These are phyloP conservation scores for Coemansia sp. DNA, from an alignment of 192 early-diverging fungal genomes.

Conservation along the genomic window DNA sequence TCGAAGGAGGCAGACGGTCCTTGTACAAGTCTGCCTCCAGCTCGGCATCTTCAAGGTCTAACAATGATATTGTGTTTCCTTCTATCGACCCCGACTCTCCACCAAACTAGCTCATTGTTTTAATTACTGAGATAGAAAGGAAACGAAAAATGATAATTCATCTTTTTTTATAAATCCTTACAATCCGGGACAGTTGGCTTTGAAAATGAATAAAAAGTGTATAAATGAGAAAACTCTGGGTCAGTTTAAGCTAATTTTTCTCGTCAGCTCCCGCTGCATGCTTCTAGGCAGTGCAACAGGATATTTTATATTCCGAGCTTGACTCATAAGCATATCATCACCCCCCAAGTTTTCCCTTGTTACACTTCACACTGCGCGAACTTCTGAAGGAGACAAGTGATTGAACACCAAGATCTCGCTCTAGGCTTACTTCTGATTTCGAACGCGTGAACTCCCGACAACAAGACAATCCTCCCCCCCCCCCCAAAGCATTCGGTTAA, in stretches of 20 bases:
- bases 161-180: too few species aligned
- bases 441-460: too few species aligned
- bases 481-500: background rate
- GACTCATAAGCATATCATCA: slow-evolving; percentile 46
- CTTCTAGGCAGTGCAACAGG: background rate
- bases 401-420: too few species aligned
- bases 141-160: background rate
- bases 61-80: slow-evolving; percentile 31
- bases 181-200: too few species aligned
- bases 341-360: slow-evolving; percentile 2
- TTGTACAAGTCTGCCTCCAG: background rate
- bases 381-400: too few species aligned
- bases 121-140: background rate
- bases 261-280: slow-evolving; percentile 15
- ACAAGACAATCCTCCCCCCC: too few species aligned
- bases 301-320: slow-evolving; percentile 29
- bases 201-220: slow-evolving; percentile 7
- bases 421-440: too few species aligned
- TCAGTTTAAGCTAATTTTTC: slow-evolving; percentile 25
- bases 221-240: slow-evolving; percentile 3
- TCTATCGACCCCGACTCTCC: slow-evolving; percentile 24
- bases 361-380: too few species aligned
- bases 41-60: slow-evolving; percentile 6
- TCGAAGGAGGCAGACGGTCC: too few species aligned
- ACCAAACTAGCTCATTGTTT: background rate